Base-by-base conservation (phyloP, 1,139 yeast genomes). In the Yamadazyma jaroonii region DNA sequence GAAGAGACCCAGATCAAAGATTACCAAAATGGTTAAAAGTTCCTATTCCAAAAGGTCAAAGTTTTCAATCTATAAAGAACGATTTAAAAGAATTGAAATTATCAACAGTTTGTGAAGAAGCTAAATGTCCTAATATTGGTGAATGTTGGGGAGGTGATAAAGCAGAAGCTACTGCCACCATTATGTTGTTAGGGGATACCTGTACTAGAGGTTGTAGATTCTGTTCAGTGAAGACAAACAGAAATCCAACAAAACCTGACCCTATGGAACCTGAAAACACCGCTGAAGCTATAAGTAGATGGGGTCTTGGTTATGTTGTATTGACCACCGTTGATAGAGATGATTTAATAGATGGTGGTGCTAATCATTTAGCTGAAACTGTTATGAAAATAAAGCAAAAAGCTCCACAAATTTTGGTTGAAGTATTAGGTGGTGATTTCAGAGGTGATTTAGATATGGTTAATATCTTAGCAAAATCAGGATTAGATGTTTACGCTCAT, bases 71-170 rank as follows among this genome's bases (percentile, higher is more conserved):
- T 50, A 72, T 94, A 49, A 89, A 90, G 56, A 76, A 81, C 32
- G 99, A 94, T 56, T 84, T 94, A 29, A 74, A 90, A 44, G 97
- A 94, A 45, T 67, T 94, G 44, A 88, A 88, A 47, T 69, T 94
- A 39, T 85, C 96, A 29, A 90, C 98, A 0, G 99, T 94, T 23
- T 94, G 99, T 64, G 97, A 92, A 60, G 98, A 92, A 56, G 98
- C 98, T 8, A 83, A 92, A 55, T 94, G 99, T 64, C 99, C 99
- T 13, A 94, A 94, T 59, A 94, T 94, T 43, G 97, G 97, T 36
- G 99, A 94, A 61, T 94, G 99, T 64, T 94, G 99, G 99, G 97
- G 98, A 38, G 98, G 98, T 25, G 81, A 84, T 54, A 89, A 89
- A 61, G 76, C 90, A 6, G 94, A 87, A 53, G 97, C 98, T n/a